Evolutionary conservation across 2,329 filamentous ascomycete genomes (phyloP).

Genomic region (Aspergillus tamarii): DNA sequence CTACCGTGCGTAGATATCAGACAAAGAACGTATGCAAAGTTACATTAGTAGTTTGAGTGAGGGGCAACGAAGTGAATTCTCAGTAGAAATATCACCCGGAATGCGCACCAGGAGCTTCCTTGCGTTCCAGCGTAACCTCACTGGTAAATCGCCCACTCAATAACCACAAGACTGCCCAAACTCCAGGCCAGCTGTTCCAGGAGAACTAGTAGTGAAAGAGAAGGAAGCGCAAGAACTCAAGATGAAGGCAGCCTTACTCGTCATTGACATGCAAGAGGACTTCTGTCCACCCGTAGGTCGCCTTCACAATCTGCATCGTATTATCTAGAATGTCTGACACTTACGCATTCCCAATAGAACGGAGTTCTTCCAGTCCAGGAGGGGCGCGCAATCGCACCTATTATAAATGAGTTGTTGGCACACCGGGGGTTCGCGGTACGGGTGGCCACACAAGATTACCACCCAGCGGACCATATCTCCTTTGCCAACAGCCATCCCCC

Average conservation of each 20-base stretch:
- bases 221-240: slow-evolving; percentile 3
- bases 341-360: slow-evolving; percentile 54
- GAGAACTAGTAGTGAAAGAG: background rate
- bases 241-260: slow-evolving; percentile 61
- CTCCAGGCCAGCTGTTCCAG: background rate
- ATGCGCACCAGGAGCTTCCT: background rate
- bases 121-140: background rate
- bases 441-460: slow-evolving; percentile 90
- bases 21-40: background rate
- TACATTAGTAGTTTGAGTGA: background rate
- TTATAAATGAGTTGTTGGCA: slow-evolving; percentile 74
- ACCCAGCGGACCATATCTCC: slow-evolving; percentile 80
- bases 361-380: slow-evolving; percentile 81
- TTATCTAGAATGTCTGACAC: background rate
- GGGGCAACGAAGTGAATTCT: background rate
- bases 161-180: background rate
- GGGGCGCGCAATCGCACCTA: slow-evolving; percentile 69
- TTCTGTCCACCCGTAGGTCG: slow-evolving; percentile 82
- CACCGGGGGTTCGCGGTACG: slow-evolving; percentile 70
- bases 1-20: background rate
- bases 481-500: slow-evolving; percentile 78
- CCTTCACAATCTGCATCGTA: background rate
- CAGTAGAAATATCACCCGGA: background rate
- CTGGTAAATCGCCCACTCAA: background rate
- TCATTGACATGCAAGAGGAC: slow-evolving; percentile 92